Base-by-base conservation (phyloP, 192 early-diverging fungal genomes). In the Coemansia sp. region DNA sequence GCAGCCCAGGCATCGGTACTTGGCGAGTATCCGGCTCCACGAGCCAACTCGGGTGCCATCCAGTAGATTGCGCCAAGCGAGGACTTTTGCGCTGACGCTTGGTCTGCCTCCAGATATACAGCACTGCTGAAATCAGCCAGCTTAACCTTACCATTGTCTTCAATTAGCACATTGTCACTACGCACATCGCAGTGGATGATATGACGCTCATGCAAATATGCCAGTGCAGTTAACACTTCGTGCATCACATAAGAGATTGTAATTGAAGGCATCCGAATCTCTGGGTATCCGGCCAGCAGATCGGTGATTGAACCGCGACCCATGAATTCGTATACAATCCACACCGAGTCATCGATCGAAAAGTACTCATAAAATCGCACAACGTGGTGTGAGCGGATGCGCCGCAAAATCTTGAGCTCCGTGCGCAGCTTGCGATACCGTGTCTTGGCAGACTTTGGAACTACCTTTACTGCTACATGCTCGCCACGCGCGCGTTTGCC, bases 131-230 rank as follows among this genome's bases (percentile, higher is more conserved):
- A 82, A 51, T 85, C 80, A 0, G 84, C 86, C 69, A 91, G 84
- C 73, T 90, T 92, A 42, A 90, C 87, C 64, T 85, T 79, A 19
- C 90, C 90, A 11, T 78, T 68, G 54, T 76, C 68, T 59, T 75
- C 75, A 30, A 85, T 74, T 51, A 85, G 67, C 30, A 85, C 66
- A 42, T 85, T 83, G 81, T 85, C 84, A 65, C 80, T 83, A 58
- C 80, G 76, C 52, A 85, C 67, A 46, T 85, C 84, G 57, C 84
- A 77, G 68, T 85, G 84, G 39, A 85, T 53, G 33, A 79, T 79
- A 27, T 72, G 68, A 20, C 76, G 70, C 59, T 73, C 70, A 57
- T 84, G 83, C 65, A 84, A 51, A 56, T 84, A 84, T 5, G 78
- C 77, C 75, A 84, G 70, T 24, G 78, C 83, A 5, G 69, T 71